Evolutionary conservation across 1,284 basidiomycete genomes (phyloP).

Genomic region (Tilletia caries): DNA sequence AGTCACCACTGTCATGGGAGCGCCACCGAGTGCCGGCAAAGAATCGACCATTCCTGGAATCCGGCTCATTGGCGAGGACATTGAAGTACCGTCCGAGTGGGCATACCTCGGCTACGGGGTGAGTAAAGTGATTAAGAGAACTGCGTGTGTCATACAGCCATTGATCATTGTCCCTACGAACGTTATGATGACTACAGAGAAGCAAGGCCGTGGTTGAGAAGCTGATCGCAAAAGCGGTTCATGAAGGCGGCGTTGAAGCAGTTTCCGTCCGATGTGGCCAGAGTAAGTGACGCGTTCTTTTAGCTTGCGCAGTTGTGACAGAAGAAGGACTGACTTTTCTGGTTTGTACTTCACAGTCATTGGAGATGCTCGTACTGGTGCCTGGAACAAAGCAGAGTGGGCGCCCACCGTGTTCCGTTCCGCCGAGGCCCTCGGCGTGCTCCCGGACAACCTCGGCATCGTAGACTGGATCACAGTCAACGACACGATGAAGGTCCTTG

Average conservation of each 20-base stretch:
- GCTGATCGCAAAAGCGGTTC: background rate
- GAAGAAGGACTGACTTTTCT: background rate
- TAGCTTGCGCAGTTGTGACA: too few species aligned
- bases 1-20: background rate
- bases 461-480: constrained; percentile 12
- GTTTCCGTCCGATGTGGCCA: constrained; percentile 5
- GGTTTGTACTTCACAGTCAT: background rate
- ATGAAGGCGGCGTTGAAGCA: background rate
- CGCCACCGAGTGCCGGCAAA: background rate
- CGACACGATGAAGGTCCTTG: background rate
- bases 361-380: constrained; percentile 1
- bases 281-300: background rate
- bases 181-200: background rate
- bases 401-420: constrained; percentile 1
- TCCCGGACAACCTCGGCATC: background rate
- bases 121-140: background rate
- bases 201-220: constrained; percentile 6
- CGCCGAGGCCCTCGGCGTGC: background rate
- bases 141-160: background rate
- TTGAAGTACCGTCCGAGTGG: background rate
- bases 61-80: background rate
- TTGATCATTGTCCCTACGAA: background rate
- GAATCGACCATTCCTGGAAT: background rate
- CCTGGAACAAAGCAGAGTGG: constrained; percentile 1
- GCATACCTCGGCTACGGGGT: background rate